Conservation (phyloP, 148 eudicot species). For the Rhododendron henanense region DNA sequence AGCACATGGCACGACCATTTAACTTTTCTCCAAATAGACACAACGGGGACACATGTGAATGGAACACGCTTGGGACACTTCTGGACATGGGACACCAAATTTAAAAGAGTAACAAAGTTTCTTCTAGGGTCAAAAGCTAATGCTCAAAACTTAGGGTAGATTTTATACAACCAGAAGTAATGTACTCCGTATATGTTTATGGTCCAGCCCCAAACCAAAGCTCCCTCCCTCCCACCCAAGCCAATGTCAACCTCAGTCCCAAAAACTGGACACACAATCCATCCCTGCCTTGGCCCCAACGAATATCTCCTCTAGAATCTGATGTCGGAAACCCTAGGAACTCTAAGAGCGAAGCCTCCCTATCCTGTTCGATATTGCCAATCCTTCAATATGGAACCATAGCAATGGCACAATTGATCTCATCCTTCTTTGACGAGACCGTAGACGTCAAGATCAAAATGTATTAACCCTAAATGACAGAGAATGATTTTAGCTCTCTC, state of each 20-base stretch:
- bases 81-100: background rate
- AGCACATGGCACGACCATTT: background rate
- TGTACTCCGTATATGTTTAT: background rate
- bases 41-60: background rate
- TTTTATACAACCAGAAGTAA: background rate
- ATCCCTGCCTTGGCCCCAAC: background rate
- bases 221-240: background rate
- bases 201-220: background rate
- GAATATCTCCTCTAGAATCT: too few relatives aligned
- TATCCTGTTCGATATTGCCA: background rate
- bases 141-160: background rate
- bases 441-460: background rate
- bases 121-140: background rate
- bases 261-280: background rate
- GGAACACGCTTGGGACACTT: background rate
- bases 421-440: background rate
- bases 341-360: background rate
- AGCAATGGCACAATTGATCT: background rate
- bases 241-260: background rate
- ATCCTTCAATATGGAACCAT: background rate
- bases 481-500: background rate
- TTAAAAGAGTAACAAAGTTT: background rate
- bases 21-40: background rate
- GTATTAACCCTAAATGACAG: background rate
- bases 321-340: too few relatives aligned